These are phyloP conservation scores for Thielaviopsis musarum DNA, from an alignment of 2,329 filamentous ascomycete species.

Conservation along the genomic window DNA sequence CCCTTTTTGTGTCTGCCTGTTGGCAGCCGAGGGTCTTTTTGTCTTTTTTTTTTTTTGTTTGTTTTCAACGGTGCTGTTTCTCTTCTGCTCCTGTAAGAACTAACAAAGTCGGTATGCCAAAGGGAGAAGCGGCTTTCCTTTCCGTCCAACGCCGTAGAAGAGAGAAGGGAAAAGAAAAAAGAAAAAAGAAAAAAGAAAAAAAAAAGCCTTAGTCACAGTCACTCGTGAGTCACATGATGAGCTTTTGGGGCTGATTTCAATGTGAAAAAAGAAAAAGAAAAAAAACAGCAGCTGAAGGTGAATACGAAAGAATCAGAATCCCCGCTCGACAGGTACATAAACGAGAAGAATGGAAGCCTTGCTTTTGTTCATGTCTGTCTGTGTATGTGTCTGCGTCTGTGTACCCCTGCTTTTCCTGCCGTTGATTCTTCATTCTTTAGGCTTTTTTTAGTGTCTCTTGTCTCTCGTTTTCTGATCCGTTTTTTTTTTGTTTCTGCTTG, in stretches of 20 bases:
- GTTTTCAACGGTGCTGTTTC: too few species aligned
- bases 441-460: background rate
- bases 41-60: background rate
- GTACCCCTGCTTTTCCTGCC: too few species aligned
- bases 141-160: too few species aligned
- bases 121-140: too few species aligned
- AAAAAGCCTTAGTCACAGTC: background rate
- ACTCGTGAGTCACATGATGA: background rate
- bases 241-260: too few species aligned
- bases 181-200: background rate
- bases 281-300: background rate
- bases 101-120: too few species aligned
- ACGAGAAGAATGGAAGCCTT: background rate
- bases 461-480: background rate
- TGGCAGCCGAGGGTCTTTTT: background rate
- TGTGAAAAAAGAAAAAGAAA: background rate
- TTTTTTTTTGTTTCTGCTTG: background rate
- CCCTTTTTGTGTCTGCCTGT: background rate
- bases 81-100: too few species aligned
- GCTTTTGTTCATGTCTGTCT: too few species aligned
- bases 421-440: too few species aligned
- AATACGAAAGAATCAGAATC: background rate
- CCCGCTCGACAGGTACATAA: background rate
- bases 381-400: too few species aligned
- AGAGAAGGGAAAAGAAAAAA: background rate